phyloP scores from a whole-genome alignment of 2,329 filamentous ascomycete genomes.

The Ophiostoma ulmi region DNA sequence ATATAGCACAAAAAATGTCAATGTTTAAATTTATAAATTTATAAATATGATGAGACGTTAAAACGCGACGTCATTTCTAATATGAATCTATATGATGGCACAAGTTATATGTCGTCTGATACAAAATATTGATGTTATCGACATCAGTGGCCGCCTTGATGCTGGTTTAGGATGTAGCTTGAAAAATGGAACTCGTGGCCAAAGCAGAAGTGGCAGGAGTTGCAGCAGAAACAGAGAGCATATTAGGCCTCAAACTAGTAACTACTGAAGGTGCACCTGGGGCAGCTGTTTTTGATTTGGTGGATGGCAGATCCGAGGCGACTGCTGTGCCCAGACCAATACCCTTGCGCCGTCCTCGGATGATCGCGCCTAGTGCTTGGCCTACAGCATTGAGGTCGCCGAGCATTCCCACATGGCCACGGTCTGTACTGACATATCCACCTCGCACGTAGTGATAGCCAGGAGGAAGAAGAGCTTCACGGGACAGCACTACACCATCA shows the following conservation, averaged over 20 bases:
- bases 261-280: neutral
- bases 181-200: neutral
- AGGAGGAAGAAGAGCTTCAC: slow-evolving; percentile 75
- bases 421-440: slow-evolving; percentile 71
- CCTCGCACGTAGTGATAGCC: slow-evolving; percentile 71
- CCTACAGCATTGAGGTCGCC: slow-evolving; percentile 81
- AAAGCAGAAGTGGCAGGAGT: neutral
- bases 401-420: slow-evolving; percentile 81
- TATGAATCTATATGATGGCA: neutral
- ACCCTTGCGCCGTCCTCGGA: slow-evolving; percentile 62
- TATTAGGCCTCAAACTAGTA: neutral
- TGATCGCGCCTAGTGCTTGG: slow-evolving; percentile 62
- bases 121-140: neutral
- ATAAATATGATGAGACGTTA: too few relatives aligned
- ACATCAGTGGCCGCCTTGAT: neutral
- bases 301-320: neutral
- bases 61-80: too few relatives aligned
- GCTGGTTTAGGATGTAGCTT: neutral
- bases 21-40: too few relatives aligned
- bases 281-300: neutral
- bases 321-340: slow-evolving; percentile 56
- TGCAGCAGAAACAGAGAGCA: neutral
- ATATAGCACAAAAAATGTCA: neutral
- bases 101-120: neutral
- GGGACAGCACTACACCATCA: slow-evolving; percentile 82